A percentile compares a stretch with the other conserved stretches of the same genome.
Conservation (phyloP, 2,329 filamentous ascomycete genomes). For the Reticulascus tulasneorum region DNA sequence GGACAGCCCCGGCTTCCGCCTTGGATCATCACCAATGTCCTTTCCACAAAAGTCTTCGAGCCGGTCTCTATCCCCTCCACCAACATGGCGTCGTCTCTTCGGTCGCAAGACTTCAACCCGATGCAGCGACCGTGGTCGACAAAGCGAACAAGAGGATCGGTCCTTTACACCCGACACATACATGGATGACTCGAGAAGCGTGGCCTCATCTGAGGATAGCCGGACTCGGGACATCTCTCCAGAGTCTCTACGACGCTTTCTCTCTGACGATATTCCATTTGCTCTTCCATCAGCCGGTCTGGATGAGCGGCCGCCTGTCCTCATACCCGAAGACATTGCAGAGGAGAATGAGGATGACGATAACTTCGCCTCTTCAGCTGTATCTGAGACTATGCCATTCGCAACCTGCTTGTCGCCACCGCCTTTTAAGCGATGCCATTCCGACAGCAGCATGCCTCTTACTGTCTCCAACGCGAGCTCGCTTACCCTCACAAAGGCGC, state of each 20-base stretch:
- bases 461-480: constrained; percentile 19
- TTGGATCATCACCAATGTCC: constrained; percentile 26
- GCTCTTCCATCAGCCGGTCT: constrained; percentile 8
- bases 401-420: constrained; percentile 50
- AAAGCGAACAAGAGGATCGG: constrained; percentile 22
- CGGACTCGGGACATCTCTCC: constrained; percentile 52
- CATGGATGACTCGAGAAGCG: constrained; percentile 26
- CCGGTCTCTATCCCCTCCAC: constrained; percentile 41
- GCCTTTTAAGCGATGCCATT: constrained; percentile 38
- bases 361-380: constrained; percentile 55
- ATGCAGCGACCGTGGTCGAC: constrained; percentile 29
- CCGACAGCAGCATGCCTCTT: constrained; percentile 24
- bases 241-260: constrained; percentile 49
- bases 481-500: constrained; percentile 19
- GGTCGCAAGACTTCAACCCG: constrained; percentile 32
- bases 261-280: constrained; percentile 41
- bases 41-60: constrained; percentile 17
- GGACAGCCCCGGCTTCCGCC: constrained; percentile 30
- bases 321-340: constrained; percentile 31
- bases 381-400: constrained; percentile 39
- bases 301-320: constrained; percentile 25
- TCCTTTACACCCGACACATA: constrained; percentile 17
- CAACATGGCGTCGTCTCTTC: constrained; percentile 51
- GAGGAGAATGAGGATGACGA: constrained; percentile 46
- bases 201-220: constrained; percentile 35